Evolutionary conservation across 1,284 basidiomycete species (phyloP).

Genomic region (Meira nashicola): DNA sequence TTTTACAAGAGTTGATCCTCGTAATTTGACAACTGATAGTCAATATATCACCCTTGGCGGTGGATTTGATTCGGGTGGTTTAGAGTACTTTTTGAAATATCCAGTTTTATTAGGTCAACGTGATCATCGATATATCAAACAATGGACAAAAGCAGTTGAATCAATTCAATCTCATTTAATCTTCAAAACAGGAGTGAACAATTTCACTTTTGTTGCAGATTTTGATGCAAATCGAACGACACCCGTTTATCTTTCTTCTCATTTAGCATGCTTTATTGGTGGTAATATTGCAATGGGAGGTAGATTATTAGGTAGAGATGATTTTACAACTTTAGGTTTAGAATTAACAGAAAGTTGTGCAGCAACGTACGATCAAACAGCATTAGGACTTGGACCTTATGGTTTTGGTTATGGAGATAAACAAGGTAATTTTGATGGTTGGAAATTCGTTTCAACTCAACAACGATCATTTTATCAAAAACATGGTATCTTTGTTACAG

Average conservation of each 20-base stretch:
- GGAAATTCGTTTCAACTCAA: background rate
- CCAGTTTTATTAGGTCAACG: conserved; percentile 24
- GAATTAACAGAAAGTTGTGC: conserved; percentile 24
- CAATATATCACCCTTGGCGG: conserved; percentile 43
- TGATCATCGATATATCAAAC: background rate
- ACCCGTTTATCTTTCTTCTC: conserved; percentile 28
- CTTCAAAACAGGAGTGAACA: conserved; percentile 34
- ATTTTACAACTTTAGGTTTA: conserved; percentile 30
- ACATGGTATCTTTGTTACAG: conserved; percentile 9
- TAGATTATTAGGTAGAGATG: conserved; percentile 21
- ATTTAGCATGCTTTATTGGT: conserved; percentile 40
- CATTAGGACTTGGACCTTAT: conserved; percentile 1
- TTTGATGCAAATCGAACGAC: conserved; percentile 26
- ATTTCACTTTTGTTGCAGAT: conserved; percentile 25
- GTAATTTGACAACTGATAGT: conserved; percentile 5
- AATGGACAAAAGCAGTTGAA: background rate
- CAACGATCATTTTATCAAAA: conserved; percentile 7
- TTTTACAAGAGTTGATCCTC: conserved; percentile 22
- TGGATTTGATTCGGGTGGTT: conserved; percentile 18
- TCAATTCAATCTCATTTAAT: background rate
- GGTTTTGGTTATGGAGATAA: conserved; percentile 7
- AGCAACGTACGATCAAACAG: background rate
- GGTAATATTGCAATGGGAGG: conserved; percentile 43
- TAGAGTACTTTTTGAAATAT: conserved; percentile 41
- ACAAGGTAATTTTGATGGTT: background rate